Evolutionary conservation across 306 rosid genomes (phyloP).

Genomic region (Quercus rubra): DNA sequence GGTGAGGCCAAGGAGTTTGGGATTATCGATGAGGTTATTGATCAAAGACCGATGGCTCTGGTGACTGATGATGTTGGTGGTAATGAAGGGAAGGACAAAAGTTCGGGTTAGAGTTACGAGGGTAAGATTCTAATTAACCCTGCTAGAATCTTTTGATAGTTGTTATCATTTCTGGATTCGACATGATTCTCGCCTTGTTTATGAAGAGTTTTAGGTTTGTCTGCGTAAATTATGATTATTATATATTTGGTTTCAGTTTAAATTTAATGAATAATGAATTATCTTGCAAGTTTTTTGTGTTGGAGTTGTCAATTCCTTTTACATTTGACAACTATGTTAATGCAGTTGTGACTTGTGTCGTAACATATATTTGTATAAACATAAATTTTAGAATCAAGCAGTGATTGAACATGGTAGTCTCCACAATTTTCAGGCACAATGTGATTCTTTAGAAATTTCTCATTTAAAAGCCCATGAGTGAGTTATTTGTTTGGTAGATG

Average conservation of each 20-base stretch:
- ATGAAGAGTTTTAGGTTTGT: not conserved
- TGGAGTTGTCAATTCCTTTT: not conserved
- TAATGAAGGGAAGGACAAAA: constrained; percentile 60
- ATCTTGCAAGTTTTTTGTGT: not conserved
- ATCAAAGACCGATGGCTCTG: constrained; percentile 78
- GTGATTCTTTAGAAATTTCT: not conserved
- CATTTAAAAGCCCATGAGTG: not conserved
- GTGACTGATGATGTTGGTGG: constrained; percentile 75
- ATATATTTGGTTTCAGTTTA: not conserved
- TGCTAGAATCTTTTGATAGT: not conserved
- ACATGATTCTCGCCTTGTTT: constrained; percentile 4
- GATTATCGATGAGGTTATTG: constrained; percentile 91
- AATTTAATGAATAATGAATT: not conserved
- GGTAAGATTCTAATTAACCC: constrained; percentile 20
- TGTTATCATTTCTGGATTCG: not conserved
- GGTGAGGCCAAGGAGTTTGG: constrained; percentile 91
- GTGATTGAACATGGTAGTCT: not conserved
- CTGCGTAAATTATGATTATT: not conserved
- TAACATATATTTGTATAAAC: not conserved
- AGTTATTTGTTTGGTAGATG: not conserved
- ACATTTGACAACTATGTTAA: not conserved
- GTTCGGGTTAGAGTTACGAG: constrained; percentile 39
- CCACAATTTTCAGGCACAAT: not conserved
- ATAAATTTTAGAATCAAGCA: not conserved
- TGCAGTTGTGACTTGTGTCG: not conserved